Base-by-base conservation (phyloP, 768 basidiomycete species). In the Tricholoma terreum region DNA sequence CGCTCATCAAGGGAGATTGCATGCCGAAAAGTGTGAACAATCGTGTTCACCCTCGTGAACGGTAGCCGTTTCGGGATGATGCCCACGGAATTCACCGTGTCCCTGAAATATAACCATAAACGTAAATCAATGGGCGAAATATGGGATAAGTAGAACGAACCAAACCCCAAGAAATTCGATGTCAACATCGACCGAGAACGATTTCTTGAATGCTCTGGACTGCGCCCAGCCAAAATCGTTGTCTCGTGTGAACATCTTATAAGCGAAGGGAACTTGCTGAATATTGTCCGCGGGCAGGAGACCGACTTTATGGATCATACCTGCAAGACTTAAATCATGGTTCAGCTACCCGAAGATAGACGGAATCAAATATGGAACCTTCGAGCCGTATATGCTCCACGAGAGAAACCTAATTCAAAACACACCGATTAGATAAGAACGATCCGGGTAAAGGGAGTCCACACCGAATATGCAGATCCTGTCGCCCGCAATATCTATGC, bases 1-100 rank as follows among this genome's bases (percentile, higher is more conserved):
- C 75, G 79, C 54, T 87, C 85, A 50, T 87, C 85, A n/a, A 89
- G 77, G 2, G 85, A 69, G 9, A 88, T 65, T 0, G 85, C 85
- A 48, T 89, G 87, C 15, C 87, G 77, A 68, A 87, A 85, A 15
- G 80, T 77, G 4, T 75, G 75, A 42, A 85, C 80, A 58, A 80
- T 80, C 8, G 74, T 77, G 48, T 85, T 83, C 3, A 80, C 80
- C 1, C 75, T 78, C 1, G 82, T 81, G 64, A 86, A 86, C 0
- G 85, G 86, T 4, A 86, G 74, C 5, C 80, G 72, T 24, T 76
- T 76, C 2, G 78, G 77, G 51, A 84, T 71, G 38, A 83, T 48
- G 10, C 84, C 85, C 12, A 87, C 84, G 0, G 85, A 86, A 19
- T 80, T 79, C 5, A 89, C 85, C 1, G 85, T 87, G 61, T 89